These are phyloP conservation scores for Penicillium coprophilum DNA, from an alignment of 495 filamentous ascomycete genomes.

Conservation along the genomic window DNA sequence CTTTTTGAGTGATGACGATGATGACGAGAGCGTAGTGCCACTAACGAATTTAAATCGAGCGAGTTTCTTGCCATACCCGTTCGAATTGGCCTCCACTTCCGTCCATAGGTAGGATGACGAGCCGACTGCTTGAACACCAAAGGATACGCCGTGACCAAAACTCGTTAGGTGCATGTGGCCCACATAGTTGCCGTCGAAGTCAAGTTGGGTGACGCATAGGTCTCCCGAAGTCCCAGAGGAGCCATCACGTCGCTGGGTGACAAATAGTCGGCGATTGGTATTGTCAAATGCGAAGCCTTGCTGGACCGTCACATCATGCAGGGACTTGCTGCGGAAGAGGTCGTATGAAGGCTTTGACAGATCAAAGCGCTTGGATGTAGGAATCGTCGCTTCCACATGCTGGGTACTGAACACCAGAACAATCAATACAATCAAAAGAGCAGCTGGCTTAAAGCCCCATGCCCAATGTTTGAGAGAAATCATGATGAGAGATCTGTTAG, in stretches of 20 bases:
- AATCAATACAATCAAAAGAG: constrained; percentile 1
- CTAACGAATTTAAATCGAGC: constrained; percentile 21
- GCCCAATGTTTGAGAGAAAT: neutral
- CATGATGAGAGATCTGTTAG: too few relatives aligned
- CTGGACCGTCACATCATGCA: constrained; percentile 20
- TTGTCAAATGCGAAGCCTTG: constrained; percentile 28
- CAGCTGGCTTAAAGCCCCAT: neutral
- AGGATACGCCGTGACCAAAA: constrained; percentile 23
- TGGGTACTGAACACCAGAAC: constrained; percentile 3
- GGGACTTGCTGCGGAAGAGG: constrained; percentile 16
- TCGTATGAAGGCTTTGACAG: constrained; percentile 19
- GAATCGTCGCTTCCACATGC: neutral
- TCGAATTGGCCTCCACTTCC: constrained; percentile 21
- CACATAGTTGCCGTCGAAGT: constrained; percentile 21
- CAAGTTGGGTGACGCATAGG: constrained; percentile 24
- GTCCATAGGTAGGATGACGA: constrained; percentile 22
- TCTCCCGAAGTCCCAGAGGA: constrained; percentile 15
- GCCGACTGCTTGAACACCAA: constrained; percentile 19
- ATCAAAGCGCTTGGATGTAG: constrained; percentile 19
- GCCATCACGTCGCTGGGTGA: constrained; percentile 16
- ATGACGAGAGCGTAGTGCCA: constrained; percentile 11
- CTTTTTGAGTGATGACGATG: neutral
- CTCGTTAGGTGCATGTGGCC: constrained; percentile 20
- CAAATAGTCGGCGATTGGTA: constrained; percentile 22
- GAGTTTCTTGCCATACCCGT: constrained; percentile 22